Conservation (phyloP, 139 green algal species). For the Nannochloris sp. region DNA sequence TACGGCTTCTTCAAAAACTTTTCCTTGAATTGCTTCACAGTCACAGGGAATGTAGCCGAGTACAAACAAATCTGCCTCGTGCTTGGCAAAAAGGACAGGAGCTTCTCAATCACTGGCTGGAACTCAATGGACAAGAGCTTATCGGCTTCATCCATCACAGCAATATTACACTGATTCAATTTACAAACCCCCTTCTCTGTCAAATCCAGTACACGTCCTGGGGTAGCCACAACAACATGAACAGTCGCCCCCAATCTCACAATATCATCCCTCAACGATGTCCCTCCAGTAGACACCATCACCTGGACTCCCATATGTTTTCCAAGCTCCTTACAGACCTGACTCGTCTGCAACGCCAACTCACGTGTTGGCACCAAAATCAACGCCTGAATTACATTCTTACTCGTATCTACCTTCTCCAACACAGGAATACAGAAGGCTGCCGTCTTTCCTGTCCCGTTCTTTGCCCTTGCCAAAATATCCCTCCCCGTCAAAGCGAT, state of each 20-base stretch:
- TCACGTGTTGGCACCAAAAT: conserved; percentile 96
- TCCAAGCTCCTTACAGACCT: conserved; percentile 88
- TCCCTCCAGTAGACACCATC: conserved; percentile 97
- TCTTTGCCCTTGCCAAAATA: conserved; percentile 98
- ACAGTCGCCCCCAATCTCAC: conserved; percentile 90
- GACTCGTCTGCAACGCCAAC: conserved; percentile 93
- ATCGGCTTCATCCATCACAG: conserved; percentile 98
- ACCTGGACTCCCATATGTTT: conserved; percentile 89
- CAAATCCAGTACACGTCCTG: conserved; percentile 94
- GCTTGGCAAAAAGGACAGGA: conserved; percentile 76
- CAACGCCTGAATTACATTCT: conserved; percentile 89
- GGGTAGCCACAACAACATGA: conserved; percentile 92
- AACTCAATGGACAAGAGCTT: conserved; percentile 97
- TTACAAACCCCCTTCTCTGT: conserved; percentile 89
- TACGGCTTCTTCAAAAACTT: conserved; percentile 93
- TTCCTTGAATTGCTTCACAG: conserved; percentile 97
- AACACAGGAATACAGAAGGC: conserved; percentile 97
- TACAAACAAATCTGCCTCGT: conserved; percentile 96
- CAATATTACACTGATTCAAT: conserved; percentile 70
- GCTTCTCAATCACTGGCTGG: conserved; percentile 89
- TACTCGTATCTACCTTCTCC: conserved; percentile 81
- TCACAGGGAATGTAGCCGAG: conserved; percentile 96
- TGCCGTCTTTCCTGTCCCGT: conserved; percentile 98
- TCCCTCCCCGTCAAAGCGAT: conserved; percentile 95
- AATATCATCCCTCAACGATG: conserved; percentile 96